Evolutionary conservation across 2,329 filamentous ascomycete genomes (phyloP).

Genomic region (Bipolaris cookei): DNA sequence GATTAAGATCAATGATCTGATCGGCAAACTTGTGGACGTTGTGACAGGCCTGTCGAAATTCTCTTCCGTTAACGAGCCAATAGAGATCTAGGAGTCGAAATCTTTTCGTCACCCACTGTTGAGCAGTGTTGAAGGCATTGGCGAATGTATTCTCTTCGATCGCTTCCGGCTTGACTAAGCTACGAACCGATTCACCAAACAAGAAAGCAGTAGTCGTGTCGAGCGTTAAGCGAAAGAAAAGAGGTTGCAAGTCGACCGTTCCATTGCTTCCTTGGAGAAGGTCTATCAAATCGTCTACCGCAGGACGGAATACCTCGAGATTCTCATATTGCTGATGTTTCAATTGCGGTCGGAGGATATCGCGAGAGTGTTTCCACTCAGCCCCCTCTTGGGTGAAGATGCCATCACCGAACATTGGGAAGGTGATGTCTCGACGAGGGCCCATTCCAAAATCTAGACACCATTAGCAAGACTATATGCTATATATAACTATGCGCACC

Average conservation of each 20-base stretch:
- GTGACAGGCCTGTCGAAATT: slow-evolving; percentile 28
- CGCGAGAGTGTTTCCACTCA: slow-evolving; percentile 17
- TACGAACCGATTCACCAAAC: slow-evolving; percentile 60
- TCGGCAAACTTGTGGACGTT: slow-evolving; percentile 47
- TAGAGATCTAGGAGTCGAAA: slow-evolving; percentile 49
- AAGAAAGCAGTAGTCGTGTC: slow-evolving; percentile 73
- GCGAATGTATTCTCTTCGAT: slow-evolving; percentile 40
- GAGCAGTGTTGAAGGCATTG: slow-evolving; percentile 49
- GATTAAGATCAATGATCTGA: slow-evolving; percentile 54
- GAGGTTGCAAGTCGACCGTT: slow-evolving; percentile 36
- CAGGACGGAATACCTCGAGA: slow-evolving; percentile 61
- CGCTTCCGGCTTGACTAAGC: slow-evolving; percentile 27
- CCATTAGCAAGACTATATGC: background rate
- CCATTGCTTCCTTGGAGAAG: slow-evolving; percentile 48
- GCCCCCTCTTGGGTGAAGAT: slow-evolving; percentile 45
- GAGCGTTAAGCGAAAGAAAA: slow-evolving; percentile 70
- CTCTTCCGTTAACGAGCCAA: slow-evolving; percentile 52
- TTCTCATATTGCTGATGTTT: slow-evolving; percentile 56
- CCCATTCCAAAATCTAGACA: slow-evolving; percentile 49
- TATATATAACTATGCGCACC: slow-evolving; percentile 11
- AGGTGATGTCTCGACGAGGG: slow-evolving; percentile 42
- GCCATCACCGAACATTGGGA: slow-evolving; percentile 51
- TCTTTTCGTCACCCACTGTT: slow-evolving; percentile 45
- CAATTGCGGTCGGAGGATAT: background rate
- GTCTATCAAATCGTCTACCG: slow-evolving; percentile 61